Evolutionary conservation across 169 alveolate genomes (phyloP).

Genomic region (Plasmodium inui): DNA sequence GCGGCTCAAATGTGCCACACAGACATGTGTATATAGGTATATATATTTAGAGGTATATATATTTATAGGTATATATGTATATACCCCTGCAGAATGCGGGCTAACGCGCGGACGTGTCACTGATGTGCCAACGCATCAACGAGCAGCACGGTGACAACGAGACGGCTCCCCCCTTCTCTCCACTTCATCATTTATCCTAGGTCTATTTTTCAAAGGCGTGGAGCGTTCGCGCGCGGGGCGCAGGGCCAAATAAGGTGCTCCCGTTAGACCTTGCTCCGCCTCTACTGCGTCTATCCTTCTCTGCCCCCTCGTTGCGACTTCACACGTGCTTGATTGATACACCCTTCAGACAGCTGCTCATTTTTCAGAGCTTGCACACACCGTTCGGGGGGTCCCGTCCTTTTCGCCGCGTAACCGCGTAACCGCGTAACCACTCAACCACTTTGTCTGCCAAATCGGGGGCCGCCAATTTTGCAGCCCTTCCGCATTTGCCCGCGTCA

Average conservation of each 20-base stretch:
- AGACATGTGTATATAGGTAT: not conserved
- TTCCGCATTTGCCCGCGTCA: not conserved
- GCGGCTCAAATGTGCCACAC: not conserved
- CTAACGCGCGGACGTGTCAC: not conserved
- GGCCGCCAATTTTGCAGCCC: not conserved
- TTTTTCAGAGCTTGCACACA: not conserved
- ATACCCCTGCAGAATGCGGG: not conserved
- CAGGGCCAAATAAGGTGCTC: not conserved
- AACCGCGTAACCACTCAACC: not conserved
- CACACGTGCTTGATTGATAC: not conserved
- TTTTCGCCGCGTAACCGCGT: not conserved
- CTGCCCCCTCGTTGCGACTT: not conserved
- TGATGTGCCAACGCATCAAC: not conserved
- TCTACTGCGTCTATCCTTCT: not conserved
- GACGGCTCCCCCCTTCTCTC: not conserved
- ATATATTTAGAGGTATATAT: too few relatives aligned
- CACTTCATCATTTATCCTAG: not conserved
- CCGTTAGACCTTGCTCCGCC: not conserved
- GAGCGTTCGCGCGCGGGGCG: not conserved
- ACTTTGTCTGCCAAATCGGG: not conserved
- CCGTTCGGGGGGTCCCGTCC: not conserved
- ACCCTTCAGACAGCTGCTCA: slow-evolving; percentile 3
- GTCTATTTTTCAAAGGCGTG: not conserved
- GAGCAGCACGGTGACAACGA: not conserved
- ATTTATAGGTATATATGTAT: not conserved